Percentiles rank a stretch among this genome's conserved stretches.
Evolutionary conservation across 805 yeast species (phyloP).

Genomic region (Candida palmyrensis): DNA sequence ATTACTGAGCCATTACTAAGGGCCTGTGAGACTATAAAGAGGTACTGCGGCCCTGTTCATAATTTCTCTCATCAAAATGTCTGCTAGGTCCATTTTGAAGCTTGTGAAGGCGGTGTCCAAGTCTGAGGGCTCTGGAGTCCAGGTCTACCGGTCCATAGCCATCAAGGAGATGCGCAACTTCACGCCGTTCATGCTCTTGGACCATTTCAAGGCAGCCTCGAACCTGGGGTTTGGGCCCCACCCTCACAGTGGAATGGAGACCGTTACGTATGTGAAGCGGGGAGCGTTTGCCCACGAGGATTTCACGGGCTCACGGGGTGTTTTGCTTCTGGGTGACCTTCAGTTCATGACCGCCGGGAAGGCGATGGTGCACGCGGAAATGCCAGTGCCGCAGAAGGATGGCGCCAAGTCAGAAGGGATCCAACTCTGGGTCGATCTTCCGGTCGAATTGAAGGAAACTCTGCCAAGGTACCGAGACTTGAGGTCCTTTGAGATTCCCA

Average conservation of each 20-base stretch:
- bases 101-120: conserved; percentile 55
- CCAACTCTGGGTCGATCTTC: conserved; percentile 79
- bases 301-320: conserved; percentile 79
- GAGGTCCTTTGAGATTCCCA: conserved; percentile 63
- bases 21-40: too few species aligned
- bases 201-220: conserved; percentile 60
- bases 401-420: conserved; percentile 49
- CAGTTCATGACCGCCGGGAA: conserved; percentile 94
- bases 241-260: conserved; percentile 80
- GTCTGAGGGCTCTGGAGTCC: conserved; percentile 82
- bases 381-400: conserved; percentile 26
- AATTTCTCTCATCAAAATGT: too few species aligned
- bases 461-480: conserved; percentile 79
- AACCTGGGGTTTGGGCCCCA: conserved; percentile 77
- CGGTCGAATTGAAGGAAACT: conserved; percentile 48
- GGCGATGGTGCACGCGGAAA: conserved; percentile 83
- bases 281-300: conserved; percentile 80
- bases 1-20: too few species aligned
- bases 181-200: conserved; percentile 77
- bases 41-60: too few species aligned
- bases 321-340: conserved; percentile 74
- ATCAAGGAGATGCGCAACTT: conserved; percentile 63
- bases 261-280: conserved; percentile 61
- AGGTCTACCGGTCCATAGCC: conserved; percentile 78
- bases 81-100: conserved; percentile 16